A percentile compares a stretch with the other conserved stretches of the same genome.
These are phyloP conservation scores for Lignosus rhinocerotis DNA, from an alignment of 1,284 basidiomycete genomes.

Conservation along the genomic window DNA sequence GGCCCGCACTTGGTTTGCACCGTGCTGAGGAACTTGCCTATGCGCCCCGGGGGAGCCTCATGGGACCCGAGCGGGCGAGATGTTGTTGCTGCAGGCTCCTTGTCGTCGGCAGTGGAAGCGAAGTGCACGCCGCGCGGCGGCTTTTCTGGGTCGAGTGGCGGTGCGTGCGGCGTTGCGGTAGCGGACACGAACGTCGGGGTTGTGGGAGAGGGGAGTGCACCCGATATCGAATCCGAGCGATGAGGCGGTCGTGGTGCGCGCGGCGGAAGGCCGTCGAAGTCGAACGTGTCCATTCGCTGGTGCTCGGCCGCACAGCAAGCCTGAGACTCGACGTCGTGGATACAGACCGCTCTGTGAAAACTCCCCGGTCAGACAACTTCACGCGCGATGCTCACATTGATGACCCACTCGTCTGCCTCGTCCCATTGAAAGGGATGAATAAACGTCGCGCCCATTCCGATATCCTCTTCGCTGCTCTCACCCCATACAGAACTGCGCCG, in stretches of 20 bases:
- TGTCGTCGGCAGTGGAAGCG: conserved; percentile 5
- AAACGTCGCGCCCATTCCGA: conserved; percentile 52
- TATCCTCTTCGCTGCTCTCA: conserved; percentile 22
- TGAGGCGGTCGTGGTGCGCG: conserved; percentile 9
- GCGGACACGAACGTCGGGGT: neutral
- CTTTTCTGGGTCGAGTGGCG: conserved; percentile 11
- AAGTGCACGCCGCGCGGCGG: conserved; percentile 16
- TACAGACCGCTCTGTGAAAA: neutral
- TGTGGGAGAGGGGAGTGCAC: neutral
- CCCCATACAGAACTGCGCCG: conserved; percentile 23
- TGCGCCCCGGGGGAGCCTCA: conserved; percentile 13
- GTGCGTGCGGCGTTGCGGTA: neutral
- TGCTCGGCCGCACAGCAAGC: conserved; percentile 28
- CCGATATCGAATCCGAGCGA: conserved; percentile 1
- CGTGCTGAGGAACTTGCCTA: conserved; percentile 26
- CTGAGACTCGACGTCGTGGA: conserved; percentile 26
- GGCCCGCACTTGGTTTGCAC: conserved; percentile 34
- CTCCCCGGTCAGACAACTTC: neutral
- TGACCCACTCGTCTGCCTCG: conserved; percentile 30
- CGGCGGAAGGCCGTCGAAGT: conserved; percentile 56
- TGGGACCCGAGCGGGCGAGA: conserved; percentile 6
- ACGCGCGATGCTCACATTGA: no score
- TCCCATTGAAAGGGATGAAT: conserved; percentile 54
- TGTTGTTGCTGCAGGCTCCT: neutral
- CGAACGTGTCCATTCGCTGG: conserved; percentile 50